phyloP scores from a whole-genome alignment of 768 basidiomycete genomes.

The Amanita fuliginea region DNA sequence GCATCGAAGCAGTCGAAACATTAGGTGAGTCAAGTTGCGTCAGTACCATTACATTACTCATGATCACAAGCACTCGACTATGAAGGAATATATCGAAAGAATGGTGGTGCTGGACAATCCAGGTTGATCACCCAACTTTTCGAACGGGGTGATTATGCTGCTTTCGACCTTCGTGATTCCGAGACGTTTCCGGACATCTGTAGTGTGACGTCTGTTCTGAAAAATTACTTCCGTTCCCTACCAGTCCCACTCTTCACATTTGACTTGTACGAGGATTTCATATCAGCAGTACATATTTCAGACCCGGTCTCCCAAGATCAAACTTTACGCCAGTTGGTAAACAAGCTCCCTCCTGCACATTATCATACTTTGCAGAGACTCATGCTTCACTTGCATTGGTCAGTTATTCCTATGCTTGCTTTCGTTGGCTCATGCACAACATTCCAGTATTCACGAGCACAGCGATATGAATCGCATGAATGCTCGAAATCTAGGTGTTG shows the following conservation, averaged over 20 bases:
- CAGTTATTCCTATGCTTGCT: slow-evolving; percentile 15
- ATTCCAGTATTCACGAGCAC: slow-evolving; percentile 44
- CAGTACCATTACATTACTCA: background rate
- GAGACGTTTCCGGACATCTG: slow-evolving; percentile 96
- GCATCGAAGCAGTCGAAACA: slow-evolving; percentile 86
- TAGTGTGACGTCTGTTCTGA: slow-evolving; percentile 92
- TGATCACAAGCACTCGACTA: slow-evolving; percentile 67
- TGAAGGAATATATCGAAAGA: slow-evolving; percentile 98
- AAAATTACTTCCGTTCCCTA: slow-evolving; percentile 90
- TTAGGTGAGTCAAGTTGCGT: slow-evolving; percentile 42
- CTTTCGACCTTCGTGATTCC: slow-evolving; percentile 80
- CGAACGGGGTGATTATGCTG: slow-evolving; percentile 79
- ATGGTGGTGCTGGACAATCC: slow-evolving; percentile 84
- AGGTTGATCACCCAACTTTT: slow-evolving; percentile 92
- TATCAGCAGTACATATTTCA: slow-evolving; percentile 58
- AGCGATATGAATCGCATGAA: slow-evolving; percentile 84
- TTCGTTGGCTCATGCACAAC: slow-evolving; percentile 1
- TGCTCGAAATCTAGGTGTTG: slow-evolving; percentile 89
- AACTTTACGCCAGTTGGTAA: slow-evolving; percentile 56
- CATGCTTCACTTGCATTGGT: slow-evolving; percentile 86
- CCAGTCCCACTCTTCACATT: slow-evolving; percentile 87
- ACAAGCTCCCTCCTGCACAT: slow-evolving; percentile 76
- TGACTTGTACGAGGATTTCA: slow-evolving; percentile 85
- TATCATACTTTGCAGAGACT: slow-evolving; percentile 75
- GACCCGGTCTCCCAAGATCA: slow-evolving; percentile 50